Percentiles rank a stretch among this genome's conserved stretches.
These are phyloP conservation scores for Ampelocalamus luodianensis DNA, from an alignment of 176 grass and related monocot genomes.

Conservation along the genomic window DNA sequence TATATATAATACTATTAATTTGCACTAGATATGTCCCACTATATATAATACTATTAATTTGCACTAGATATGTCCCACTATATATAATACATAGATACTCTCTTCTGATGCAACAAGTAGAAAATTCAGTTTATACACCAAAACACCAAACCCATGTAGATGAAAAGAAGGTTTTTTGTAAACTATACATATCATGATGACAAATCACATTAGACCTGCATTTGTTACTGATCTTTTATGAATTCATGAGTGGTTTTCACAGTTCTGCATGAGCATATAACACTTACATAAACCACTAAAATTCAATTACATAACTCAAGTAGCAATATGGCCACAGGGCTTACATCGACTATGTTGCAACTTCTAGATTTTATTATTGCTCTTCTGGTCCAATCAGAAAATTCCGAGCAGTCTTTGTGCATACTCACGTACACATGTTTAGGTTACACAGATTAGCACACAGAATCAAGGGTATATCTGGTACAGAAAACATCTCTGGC, in stretches of 20 bases:
- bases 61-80: not conserved
- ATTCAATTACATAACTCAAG: not conserved
- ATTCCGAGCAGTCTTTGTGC: not conserved
- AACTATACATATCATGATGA: not conserved
- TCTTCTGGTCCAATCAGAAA: not conserved
- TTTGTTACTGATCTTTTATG: not conserved
- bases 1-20: not conserved
- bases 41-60: not conserved
- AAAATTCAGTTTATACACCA: not conserved
- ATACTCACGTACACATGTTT: not conserved
- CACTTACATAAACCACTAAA: conserved; percentile 26
- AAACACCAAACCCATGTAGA: not conserved
- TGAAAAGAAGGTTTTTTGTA: not conserved
- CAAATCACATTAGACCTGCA: conserved; percentile 1
- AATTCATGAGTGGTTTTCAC: not conserved
- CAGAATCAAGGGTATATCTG: not conserved
- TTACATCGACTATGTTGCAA: not conserved
- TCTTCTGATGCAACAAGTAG: not conserved
- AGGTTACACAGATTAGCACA: not conserved
- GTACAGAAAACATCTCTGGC: not conserved
- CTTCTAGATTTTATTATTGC: not conserved
- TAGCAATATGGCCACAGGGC: not conserved
- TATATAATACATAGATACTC: not conserved
- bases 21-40: not conserved
- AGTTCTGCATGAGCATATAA: conserved; percentile 12